Percentiles rank a stretch among this genome's conserved stretches.
Conservation (phyloP, 2,329 filamentous ascomycete genomes). For the Aspergillus piperis region DNA sequence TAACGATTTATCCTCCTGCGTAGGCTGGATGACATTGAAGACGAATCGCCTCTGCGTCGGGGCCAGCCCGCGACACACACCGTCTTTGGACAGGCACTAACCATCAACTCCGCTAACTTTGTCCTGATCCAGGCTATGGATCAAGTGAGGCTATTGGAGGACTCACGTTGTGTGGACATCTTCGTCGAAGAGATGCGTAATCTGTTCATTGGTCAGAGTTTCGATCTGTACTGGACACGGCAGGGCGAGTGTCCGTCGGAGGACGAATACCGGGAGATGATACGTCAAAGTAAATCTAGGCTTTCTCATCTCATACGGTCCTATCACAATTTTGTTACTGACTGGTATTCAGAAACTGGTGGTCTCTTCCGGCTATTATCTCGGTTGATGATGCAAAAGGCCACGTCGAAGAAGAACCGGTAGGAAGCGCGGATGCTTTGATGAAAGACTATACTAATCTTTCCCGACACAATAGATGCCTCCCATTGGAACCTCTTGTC, state of each 20-base stretch:
- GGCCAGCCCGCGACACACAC: constrained; percentile 46
- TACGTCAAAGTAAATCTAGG: constrained; percentile 33
- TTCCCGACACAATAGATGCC: constrained; percentile 12
- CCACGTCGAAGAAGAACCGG: constrained; percentile 9
- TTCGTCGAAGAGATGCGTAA: constrained; percentile 41
- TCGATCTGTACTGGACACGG: constrained; percentile 45
- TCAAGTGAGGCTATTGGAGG: constrained; percentile 34
- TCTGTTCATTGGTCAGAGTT: constrained; percentile 44
- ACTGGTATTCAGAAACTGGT: constrained; percentile 33
- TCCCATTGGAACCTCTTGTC: constrained; percentile 62
- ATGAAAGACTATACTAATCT: background rate
- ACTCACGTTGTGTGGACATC: constrained; percentile 35
- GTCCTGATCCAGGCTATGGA: constrained; percentile 42
- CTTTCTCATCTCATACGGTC: background rate
- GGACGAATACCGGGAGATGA: constrained; percentile 46
- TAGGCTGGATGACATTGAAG: constrained; percentile 50
- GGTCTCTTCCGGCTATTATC: constrained; percentile 42
- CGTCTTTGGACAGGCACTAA: constrained; percentile 47
- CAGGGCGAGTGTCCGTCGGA: constrained; percentile 39
- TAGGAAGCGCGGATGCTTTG: background rate
- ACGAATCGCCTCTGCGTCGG: constrained; percentile 44
- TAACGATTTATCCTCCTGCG: background rate
- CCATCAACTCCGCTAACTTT: constrained; percentile 52
- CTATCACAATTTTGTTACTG: background rate
- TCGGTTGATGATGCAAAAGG: constrained; percentile 40